Base-by-base conservation (phyloP, 768 basidiomycete species). In the Leccinum ochraceum region DNA sequence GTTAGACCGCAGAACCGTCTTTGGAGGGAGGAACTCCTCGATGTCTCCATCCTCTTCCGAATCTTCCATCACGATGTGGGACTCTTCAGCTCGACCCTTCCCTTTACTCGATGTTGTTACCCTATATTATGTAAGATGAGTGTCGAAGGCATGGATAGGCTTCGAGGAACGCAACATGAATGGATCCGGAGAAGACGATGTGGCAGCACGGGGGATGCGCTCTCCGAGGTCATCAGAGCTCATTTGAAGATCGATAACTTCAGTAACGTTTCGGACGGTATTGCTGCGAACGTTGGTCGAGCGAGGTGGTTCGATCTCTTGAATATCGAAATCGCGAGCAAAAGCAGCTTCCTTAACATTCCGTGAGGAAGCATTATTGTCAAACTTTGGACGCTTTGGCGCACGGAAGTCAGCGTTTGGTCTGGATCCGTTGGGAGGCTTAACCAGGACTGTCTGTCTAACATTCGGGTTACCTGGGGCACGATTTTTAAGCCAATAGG, bases 331-430 rank as follows among this genome's bases (percentile, higher is more conserved):
- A 52, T 71, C 69, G 14, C 50, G 56, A 30, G 37, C 37, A 59
- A 32, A 10, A 42, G 42, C 8, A 42, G 42, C n/a, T n/a, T 10
- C 9, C 42, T 4, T 4, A 9, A 9, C 42, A 44, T 20, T 44
- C 42, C n/a, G 10, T 10, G 42, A n/a, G 9, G 42, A 26, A 53
- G 16, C n/a, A 44, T 5, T 6, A 11, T 9, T 0, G 48, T 71
- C 73, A 16, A 59, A 48, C 53, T 51, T 74, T 49, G 46, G 63
- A 57, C 71, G 73, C 66, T 74, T 74, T 44, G 53, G 49, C 4
- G 53, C 37, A 59, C 49, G 67, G 3, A 9, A 9, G n/a, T 66
- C 58, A 9, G 36, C 11, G 14, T 3, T 4, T 46, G 6, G 11
- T 17, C 16, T n/a, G 13, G 16, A 11, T 26, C 3, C 9, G 30